phyloP scores from a whole-genome alignment of 176 grass and related monocot species.

The Hsuehochloa calcarea region DNA sequence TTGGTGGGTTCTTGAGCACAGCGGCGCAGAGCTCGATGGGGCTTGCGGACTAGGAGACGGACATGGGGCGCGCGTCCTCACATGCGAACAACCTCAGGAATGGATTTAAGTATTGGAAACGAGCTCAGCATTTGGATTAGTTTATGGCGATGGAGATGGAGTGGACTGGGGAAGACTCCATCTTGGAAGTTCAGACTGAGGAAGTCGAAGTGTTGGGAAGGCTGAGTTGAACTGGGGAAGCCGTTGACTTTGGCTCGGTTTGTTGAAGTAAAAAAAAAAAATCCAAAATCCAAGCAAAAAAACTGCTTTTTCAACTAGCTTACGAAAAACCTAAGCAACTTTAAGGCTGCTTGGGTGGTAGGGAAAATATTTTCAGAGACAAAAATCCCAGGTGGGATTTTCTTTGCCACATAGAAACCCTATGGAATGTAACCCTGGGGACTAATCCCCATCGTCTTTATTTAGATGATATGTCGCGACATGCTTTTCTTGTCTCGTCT shows the following conservation, averaged over 20 bases:
- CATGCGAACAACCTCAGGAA: background rate
- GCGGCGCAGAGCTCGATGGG: background rate
- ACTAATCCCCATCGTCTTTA: too few species aligned
- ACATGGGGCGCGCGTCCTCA: background rate
- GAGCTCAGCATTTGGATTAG: conserved; percentile 8
- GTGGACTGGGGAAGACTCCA: conserved; percentile 13
- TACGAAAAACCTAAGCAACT: too few species aligned
- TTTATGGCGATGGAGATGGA: conserved; percentile 6
- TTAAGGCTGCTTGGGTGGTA: too few species aligned
- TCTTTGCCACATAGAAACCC: too few species aligned
- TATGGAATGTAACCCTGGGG: too few species aligned
- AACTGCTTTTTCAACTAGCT: too few species aligned
- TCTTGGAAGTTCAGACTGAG: conserved; percentile 9
- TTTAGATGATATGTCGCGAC: too few species aligned
- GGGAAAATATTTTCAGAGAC: too few species aligned
- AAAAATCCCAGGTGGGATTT: too few species aligned
- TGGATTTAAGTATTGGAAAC: conserved; percentile 1
- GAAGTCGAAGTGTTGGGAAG: background rate
- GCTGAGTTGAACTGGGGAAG: background rate
- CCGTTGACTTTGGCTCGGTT: background rate
- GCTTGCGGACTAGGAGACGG: background rate
- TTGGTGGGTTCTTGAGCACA: background rate
- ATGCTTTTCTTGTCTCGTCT: too few species aligned
- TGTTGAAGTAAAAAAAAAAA: too few species aligned
- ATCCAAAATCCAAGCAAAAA: too few species aligned